A percentile compares a stretch with the other conserved stretches of the same genome.
phyloP scores from a whole-genome alignment of 106 monocot genomes.

The Dactylorhiza incarnata region DNA sequence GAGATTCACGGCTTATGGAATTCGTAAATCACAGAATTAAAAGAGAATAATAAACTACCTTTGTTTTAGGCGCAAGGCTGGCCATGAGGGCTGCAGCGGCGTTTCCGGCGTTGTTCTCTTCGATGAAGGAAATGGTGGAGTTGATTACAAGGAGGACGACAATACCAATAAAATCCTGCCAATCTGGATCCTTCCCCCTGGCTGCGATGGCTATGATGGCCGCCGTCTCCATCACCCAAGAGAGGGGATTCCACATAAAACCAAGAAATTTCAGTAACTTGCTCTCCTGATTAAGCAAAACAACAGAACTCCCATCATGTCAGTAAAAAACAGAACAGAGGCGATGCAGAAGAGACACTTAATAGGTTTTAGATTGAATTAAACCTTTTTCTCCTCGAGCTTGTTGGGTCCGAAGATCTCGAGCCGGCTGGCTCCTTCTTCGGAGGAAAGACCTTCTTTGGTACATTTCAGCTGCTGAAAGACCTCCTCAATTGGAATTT shows the following conservation, averaged over 20 bases:
- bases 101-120: slow-evolving; percentile 98
- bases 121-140: slow-evolving; percentile 97
- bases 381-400: slow-evolving; percentile 94
- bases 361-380: background rate
- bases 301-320: background rate
- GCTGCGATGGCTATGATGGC: slow-evolving; percentile 96
- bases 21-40: too few relatives aligned
- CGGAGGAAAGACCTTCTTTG: slow-evolving; percentile 66
- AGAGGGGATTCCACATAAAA: slow-evolving; percentile 99
- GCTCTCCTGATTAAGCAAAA: slow-evolving; percentile 49
- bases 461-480: slow-evolving; percentile 93
- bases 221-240: slow-evolving; percentile 99
- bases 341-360: background rate
- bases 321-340: background rate
- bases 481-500: slow-evolving; percentile 88
- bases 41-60: slow-evolving; percentile 30
- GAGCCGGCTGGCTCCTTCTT: slow-evolving; percentile 59
- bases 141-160: slow-evolving; percentile 84
- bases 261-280: slow-evolving; percentile 93
- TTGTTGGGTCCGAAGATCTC: slow-evolving; percentile 95
- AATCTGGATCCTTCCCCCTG: slow-evolving; percentile 73
- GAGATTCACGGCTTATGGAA: too few relatives aligned
- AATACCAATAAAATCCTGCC: slow-evolving; percentile 98
- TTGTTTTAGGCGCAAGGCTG: slow-evolving; percentile 86
- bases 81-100: slow-evolving; percentile 98